A percentile compares a stretch with the other conserved stretches of the same genome.
These are phyloP conservation scores for Pseudonectria buxi DNA, from an alignment of 2,329 filamentous ascomycete genomes.

Conservation along the genomic window DNA sequence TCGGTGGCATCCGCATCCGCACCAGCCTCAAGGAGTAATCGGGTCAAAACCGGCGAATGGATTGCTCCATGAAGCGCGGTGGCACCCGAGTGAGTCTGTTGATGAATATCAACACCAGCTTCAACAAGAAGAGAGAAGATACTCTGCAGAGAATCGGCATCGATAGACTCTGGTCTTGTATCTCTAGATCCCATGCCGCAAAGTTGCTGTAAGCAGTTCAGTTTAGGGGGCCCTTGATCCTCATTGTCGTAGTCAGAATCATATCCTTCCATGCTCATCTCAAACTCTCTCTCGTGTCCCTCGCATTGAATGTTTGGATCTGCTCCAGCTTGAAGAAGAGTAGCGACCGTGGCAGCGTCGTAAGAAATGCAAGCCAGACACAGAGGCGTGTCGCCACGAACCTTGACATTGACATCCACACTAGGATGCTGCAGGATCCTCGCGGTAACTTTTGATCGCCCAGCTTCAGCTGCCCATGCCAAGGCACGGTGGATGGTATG, in stretches of 20 bases:
- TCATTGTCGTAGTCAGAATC: background rate
- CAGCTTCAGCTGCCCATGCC: conserved; percentile 16
- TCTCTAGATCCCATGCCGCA: background rate
- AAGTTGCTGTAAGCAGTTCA: conserved; percentile 8
- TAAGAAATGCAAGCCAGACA: conserved; percentile 5
- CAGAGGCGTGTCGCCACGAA: conserved; percentile 16
- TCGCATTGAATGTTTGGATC: conserved; percentile 17
- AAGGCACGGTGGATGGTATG: conserved; percentile 21
- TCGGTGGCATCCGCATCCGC: conserved; percentile 15
- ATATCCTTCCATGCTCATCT: too few species aligned
- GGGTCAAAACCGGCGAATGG: conserved; percentile 2
- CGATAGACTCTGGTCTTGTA: background rate
- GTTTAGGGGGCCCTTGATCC: background rate
- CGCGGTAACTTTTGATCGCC: conserved; percentile 16
- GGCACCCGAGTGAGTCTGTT: conserved; percentile 7
- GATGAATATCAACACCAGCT: conserved; percentile 18
- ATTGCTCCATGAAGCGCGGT: conserved; percentile 13
- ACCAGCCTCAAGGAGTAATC: conserved; percentile 15
- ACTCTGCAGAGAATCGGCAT: background rate
- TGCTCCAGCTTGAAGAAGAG: conserved; percentile 26
- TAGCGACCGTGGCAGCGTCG: conserved; percentile 11
- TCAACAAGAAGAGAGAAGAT: conserved; percentile 14
- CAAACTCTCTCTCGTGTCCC: conserved; percentile 1
- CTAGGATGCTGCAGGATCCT: conserved; percentile 24
- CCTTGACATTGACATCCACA: conserved; percentile 24